A percentile compares a stretch with the other conserved stretches of the same genome.
Evolutionary conservation across 257 asterid genomes (phyloP).

Genomic region (Solanum habrochaites): DNA sequence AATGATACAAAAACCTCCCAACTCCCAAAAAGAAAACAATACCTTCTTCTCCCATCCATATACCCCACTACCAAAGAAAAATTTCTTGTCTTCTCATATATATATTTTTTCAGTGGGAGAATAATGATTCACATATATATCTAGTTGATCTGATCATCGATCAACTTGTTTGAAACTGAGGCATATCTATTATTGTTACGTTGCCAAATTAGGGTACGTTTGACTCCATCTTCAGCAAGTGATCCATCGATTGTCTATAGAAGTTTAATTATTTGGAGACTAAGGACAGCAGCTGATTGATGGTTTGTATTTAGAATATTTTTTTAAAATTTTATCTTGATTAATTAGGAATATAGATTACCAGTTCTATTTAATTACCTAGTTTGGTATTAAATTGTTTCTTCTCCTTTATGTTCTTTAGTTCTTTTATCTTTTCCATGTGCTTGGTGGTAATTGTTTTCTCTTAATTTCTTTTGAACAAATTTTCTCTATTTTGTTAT

Average conservation of each 20-base stretch:
- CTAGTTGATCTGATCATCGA: neutral
- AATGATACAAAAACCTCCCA: conserved; percentile 19
- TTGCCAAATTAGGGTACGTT: neutral
- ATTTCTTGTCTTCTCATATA: neutral
- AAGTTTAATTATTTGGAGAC: neutral
- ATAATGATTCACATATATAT: neutral
- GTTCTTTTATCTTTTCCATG: neutral
- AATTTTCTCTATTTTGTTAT: neutral
- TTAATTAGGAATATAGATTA: neutral
- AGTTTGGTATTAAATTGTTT: neutral
- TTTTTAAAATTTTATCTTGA: neutral
- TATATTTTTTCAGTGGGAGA: neutral
- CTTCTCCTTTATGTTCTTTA: neutral
- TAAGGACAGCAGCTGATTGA: neutral
- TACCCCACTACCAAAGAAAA: neutral
- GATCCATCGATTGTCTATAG: neutral
- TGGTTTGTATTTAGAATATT: neutral
- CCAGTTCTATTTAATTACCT: no score
- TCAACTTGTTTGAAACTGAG: neutral
- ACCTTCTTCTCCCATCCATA: neutral
- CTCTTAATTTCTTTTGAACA: neutral
- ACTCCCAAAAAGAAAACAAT: conserved; percentile 7
- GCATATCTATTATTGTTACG: neutral
- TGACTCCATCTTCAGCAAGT: neutral
- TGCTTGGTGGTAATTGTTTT: no score